Conservation (phyloP, 1,284 basidiomycete species). For the Cerioporus squamosus region DNA sequence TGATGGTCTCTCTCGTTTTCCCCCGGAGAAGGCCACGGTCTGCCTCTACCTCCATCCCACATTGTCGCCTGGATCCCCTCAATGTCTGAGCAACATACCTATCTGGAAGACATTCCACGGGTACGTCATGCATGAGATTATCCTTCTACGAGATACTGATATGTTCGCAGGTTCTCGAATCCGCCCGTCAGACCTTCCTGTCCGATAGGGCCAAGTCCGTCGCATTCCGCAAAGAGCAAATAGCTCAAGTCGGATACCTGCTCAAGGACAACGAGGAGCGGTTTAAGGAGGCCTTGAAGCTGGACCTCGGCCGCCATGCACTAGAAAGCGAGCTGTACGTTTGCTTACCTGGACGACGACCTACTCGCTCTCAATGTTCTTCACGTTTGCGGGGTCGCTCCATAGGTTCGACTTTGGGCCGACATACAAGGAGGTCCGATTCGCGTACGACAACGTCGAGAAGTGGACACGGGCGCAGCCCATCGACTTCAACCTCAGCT, state of each 20-base stretch:
- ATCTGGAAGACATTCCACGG: not conserved
- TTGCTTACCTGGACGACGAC: not conserved
- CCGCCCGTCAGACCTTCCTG: slow-evolving; percentile 55
- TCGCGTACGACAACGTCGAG: slow-evolving; percentile 68
- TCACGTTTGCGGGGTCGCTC: not conserved
- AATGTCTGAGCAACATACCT: not conserved
- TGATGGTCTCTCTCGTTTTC: too few relatives aligned
- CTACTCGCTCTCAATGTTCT: not conserved
- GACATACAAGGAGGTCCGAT: slow-evolving; percentile 61
- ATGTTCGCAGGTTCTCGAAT: slow-evolving; percentile 40
- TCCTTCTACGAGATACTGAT: not conserved
- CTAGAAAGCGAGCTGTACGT: slow-evolving; percentile 60
- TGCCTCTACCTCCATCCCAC: too few relatives aligned
- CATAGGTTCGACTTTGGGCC: slow-evolving; percentile 48
- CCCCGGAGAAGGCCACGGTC: too few relatives aligned
- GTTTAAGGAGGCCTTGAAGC: slow-evolving; percentile 55
- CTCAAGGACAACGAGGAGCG: slow-evolving; percentile 64
- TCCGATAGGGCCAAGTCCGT: slow-evolving; percentile 64
- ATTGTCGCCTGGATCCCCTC: too few relatives aligned
- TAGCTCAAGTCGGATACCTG: slow-evolving; percentile 67
- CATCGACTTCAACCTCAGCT: slow-evolving; percentile 59
- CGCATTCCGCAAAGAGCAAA: slow-evolving; percentile 66
- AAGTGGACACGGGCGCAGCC: slow-evolving; percentile 80
- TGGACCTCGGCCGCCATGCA: slow-evolving; percentile 60
- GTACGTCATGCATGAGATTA: not conserved